Base-by-base conservation (phyloP, 352 stramenopile species). In the Pythium folliculosum region DNA sequence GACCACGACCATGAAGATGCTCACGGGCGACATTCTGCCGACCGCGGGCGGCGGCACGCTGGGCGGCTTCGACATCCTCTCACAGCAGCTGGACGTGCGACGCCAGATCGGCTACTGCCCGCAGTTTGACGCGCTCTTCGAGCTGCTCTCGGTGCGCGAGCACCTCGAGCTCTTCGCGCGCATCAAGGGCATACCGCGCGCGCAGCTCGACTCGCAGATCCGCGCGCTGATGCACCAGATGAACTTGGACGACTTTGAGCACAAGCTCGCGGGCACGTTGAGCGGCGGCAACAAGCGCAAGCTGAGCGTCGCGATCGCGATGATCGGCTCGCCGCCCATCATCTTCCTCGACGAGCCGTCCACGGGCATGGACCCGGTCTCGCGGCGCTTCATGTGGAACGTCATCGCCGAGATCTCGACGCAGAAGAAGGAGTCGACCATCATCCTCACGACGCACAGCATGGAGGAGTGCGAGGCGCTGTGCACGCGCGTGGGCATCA, bases 211-310 rank as follows among this genome's bases (percentile, higher is more conserved):
- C 32, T 83, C 23, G 21, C 68, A 2, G 1, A 44, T 73, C 19
- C 70, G 82, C 5, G 69, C 87, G 50, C 53, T 94, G 4, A 56
- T 38, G 1, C 80, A 90, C 54, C 69, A 90, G 21, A 80, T 94
- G 10, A 43, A 74, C 22, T 38, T 25, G 10, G 86, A 94, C 47
- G 68, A 84, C 8, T 94, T 94, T 23, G 81, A 80, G 38, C 43
- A 76, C 51, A 94, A 92, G 55, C 80, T 94, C 12, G 81, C 83
- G 1, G 81, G 77, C 0, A 89, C 70, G n/a, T 70, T 97, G 37
- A 97, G 85, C 44, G 97, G 97, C 27, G 96, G 94, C 37, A 99
- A 99, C 83, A 99, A 99, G 74, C 89, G 98, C 55, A 99, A 99
- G 72, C 84, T 99, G 6, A 98, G 86, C 60, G 87, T 99, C 13